Base-by-base conservation (phyloP, 176 grass and related monocot species). In the Zizania latifolia region DNA sequence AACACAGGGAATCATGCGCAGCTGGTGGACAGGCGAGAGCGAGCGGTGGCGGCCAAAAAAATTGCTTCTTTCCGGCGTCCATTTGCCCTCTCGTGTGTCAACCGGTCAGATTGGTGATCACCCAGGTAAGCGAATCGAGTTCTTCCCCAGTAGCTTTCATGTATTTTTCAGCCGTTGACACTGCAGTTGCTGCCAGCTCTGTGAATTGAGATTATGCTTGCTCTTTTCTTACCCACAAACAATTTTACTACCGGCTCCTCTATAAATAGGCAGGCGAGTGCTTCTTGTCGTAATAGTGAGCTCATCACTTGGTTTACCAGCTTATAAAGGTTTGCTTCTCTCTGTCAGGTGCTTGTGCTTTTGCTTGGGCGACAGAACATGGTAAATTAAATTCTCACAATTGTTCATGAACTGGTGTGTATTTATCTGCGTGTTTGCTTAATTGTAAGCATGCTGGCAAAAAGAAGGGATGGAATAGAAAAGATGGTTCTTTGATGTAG, bases 111-210 rank as follows among this genome's bases (percentile, higher is more conserved):
- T 24, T 3, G 48, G 30, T 14, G 58, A 59, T 82, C 37, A 2
- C 58, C 15, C 34, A 54, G 34, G 75, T 63, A 44, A 69, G 81
- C 62, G 81, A 79, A 84, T 83, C 80, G 69, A 75, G 75, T 88
- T 79, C 77, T 58, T 23, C 15, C 48, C 13, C 6, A 51, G 46
- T n/a, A n/a, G 45, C 65, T 86, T 71, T 82, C 73, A 26, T 43
- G 33, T 21, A n/a, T 68, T 74, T 53, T n/a, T n/a, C n/a, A n/a
- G n/a, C n/a, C n/a, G n/a, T n/a, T n/a, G n/a, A n/a, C 62, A 11
- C 33, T 70, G 65, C 24, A 28, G 65, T 68, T 8, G 38, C 13
- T 70, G 73, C 65, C 81, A 32, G 73, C 81, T 70, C 38, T 7
- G 81, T 62, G 53, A 35, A 60, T 36, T 58, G 16, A 30, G 34